These are phyloP conservation scores for Boletus bicolor DNA, from an alignment of 768 basidiomycete genomes.

Conservation along the genomic window DNA sequence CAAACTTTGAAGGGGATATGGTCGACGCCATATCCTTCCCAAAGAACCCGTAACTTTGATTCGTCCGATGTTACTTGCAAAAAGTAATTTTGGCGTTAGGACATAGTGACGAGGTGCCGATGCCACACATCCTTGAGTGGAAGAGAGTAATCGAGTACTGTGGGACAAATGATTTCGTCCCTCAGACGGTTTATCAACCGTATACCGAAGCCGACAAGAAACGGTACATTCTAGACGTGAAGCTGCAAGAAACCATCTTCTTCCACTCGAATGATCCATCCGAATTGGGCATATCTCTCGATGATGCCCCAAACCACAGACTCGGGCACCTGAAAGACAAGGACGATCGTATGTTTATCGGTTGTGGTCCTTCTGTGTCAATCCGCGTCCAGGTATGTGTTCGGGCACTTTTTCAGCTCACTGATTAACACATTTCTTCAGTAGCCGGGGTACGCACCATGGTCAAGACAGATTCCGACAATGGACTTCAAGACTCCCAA, in stretches of 20 bases:
- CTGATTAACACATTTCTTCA: slow-evolving; percentile 25
- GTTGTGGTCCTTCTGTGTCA: slow-evolving; percentile 76
- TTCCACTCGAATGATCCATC: slow-evolving; percentile 53
- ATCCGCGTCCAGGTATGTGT: slow-evolving; percentile 66
- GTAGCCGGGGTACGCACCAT: slow-evolving; percentile 80
- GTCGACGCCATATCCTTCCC: neutral
- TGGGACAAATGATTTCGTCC: slow-evolving; percentile 51
- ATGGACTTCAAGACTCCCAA: slow-evolving; percentile 78
- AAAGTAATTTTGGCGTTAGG: slow-evolving; percentile 16
- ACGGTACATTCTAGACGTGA: slow-evolving; percentile 71
- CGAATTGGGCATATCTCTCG: slow-evolving; percentile 59
- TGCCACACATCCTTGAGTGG: slow-evolving; percentile 30
- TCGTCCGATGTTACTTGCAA: neutral
- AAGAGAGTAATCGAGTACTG: slow-evolving; percentile 19
- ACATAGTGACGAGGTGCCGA: slow-evolving; percentile 16
- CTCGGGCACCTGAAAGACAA: slow-evolving; percentile 53
- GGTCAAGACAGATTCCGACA: slow-evolving; percentile 81
- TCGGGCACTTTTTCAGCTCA: neutral
- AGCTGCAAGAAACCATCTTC: slow-evolving; percentile 60
- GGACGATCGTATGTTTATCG: slow-evolving; percentile 65
- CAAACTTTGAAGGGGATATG: neutral
- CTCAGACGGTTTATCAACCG: slow-evolving; percentile 70
- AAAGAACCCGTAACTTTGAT: slow-evolving; percentile 12
- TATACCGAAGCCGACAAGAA: slow-evolving; percentile 74
- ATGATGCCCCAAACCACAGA: slow-evolving; percentile 60